Evolutionary conservation across 495 filamentous ascomycete species (phyloP), one percentile per base, ranked within the genome.

Genomic region (Penicillium psychrofluorescens): DNA sequence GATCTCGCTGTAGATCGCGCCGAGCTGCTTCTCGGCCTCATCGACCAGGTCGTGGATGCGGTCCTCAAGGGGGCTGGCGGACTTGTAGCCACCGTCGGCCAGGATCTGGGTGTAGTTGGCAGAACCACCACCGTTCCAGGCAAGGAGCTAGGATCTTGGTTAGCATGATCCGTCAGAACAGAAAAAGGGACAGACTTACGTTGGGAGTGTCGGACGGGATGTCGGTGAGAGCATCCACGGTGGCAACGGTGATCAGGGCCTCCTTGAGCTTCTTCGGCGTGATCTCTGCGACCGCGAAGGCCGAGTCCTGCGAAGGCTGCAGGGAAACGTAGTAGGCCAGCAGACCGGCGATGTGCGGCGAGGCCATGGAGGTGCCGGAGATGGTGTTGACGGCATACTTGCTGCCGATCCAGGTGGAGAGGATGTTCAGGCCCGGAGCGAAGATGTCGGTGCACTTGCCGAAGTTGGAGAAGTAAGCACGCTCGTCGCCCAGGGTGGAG

Each of bases 391-490:
- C 76, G 54, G 90, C 90, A 59, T 86, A 82, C 62, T 91, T 83
- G 82, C 85, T 88, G 59, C 94, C 94, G 56, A 89, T 92, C 94
- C 94, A 99, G 67, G 92, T 95, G 29, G 94, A 97, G 44, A 85
- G 76, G 53, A 99, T 97, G 82, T 89, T 95, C 38, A 97, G 76
- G 55, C 94, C 94, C 41, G 94, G 94, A 44, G 90, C 94, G 62
- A 99, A 99, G 75, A 99, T 96, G 66, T 97, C 90, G 62, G 91
- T 95, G 78, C 94, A 99, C 79, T 90, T 91, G 64, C 94, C 94
- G 70, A 83, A 97, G 84, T 99, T 99, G 80, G 94, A 97, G 84
- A 99, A 99, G 80, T 97, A 99, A 50, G 94, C 94, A 68, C 94
- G 91, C 77, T 90, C 87, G 66, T 99, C 94, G 53, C 77, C 77